Percentiles rank a stretch among this genome's conserved stretches.
These are phyloP conservation scores for Phytophthora sojae DNA, from an alignment of 352 stramenopile species.

Conservation along the genomic window DNA sequence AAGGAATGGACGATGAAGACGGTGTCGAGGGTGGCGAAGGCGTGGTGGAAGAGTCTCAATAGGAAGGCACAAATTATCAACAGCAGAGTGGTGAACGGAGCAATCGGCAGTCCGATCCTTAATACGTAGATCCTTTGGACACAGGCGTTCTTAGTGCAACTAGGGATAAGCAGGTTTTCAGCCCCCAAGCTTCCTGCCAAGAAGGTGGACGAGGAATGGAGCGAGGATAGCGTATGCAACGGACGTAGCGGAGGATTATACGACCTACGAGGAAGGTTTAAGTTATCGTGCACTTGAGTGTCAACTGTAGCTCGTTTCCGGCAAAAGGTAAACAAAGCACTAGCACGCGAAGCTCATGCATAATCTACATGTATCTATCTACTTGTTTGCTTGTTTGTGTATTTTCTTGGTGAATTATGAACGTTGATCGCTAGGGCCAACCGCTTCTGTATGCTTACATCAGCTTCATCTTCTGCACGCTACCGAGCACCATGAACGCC, in stretches of 20 bases:
- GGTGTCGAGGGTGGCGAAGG: neutral
- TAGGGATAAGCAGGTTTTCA: neutral
- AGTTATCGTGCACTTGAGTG: slow-evolving; percentile 20
- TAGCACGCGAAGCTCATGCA: slow-evolving; percentile 8
- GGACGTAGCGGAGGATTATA: too few species aligned
- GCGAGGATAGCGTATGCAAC: too few species aligned
- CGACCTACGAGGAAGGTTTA: neutral
- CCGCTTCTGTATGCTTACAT: slow-evolving; percentile 50
- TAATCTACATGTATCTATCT: slow-evolving; percentile 5
- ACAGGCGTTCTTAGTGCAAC: neutral
- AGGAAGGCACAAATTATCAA: slow-evolving; percentile 6
- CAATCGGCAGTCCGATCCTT: slow-evolving; percentile 14
- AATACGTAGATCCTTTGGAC: slow-evolving; percentile 5
- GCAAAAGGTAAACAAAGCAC: neutral
- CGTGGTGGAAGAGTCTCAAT: slow-evolving; percentile 7
- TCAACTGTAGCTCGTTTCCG: neutral
- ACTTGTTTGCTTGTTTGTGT: slow-evolving; percentile 21
- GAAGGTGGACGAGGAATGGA: neutral
- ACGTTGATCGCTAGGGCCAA: neutral
- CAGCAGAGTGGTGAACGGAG: slow-evolving; percentile 5
- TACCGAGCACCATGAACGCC: slow-evolving; percentile 59
- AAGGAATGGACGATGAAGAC: slow-evolving; percentile 26
- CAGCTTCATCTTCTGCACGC: slow-evolving; percentile 87
- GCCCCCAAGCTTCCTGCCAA: neutral
- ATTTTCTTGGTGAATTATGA: slow-evolving; percentile 21